Evolutionary conservation across 75 land plant species (phyloP), one percentile per base, ranked within the genome.

Genomic region (Chamaecyparis obtusa): DNA sequence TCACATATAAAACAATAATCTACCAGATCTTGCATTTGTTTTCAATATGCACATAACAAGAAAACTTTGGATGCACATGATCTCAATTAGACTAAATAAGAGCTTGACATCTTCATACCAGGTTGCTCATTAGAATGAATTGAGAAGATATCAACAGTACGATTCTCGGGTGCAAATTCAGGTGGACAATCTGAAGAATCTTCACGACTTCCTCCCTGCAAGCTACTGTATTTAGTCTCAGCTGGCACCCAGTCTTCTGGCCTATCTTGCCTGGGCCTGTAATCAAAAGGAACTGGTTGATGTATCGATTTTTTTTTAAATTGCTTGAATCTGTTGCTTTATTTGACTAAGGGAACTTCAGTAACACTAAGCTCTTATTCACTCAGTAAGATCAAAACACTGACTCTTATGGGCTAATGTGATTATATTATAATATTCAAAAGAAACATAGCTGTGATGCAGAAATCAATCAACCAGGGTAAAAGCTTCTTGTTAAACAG

Each of bases 241-340:
- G 72, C 87, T 86, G 94, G 95, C 1, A 92, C 94, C 94, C 95
- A 94, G 9, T 93, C 94, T 84, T 85, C 91, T 78, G 95, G 95
- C 77, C 95, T 93, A 83, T 89, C 95, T 86, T 57, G 35, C 88
- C 94, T 92, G 82, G 27, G 86, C 78, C 94, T 94, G 84, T 46
- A 81, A 41, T 9, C 1, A 46, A 19, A 78, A 78, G 39, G 17
- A 57, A 6, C 43, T 78, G 2, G 17, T 43, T 46, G 0, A 81
- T n/a, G 46, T 19, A 41, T 43, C n/a, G 46, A 43, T 46, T 43
- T 39, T 43, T 39, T 44, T 27, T 13, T 44, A 81, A 74, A 11
- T 14, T 7, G 16, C 13, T 74, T 33, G 33, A 74, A 33, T 0
- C 15, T 74, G 33, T 15, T 74, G 36, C 14, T 13, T 74, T 32